Conservation (phyloP, 495 filamentous ascomycete genomes). For the Aspergillus panamensis region DNA sequence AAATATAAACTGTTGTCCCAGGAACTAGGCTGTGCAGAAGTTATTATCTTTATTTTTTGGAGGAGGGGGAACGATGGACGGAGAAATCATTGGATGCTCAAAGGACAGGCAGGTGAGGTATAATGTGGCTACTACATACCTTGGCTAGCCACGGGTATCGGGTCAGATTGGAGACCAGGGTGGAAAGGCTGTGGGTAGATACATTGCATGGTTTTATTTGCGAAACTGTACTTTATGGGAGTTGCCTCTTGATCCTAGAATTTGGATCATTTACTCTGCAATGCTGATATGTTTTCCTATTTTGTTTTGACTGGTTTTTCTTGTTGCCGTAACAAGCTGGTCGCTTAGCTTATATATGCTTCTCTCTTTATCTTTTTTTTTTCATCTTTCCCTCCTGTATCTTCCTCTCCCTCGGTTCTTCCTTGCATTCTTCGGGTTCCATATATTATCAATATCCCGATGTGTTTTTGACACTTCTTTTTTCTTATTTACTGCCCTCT, state of each 20-base stretch:
- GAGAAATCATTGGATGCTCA: neutral
- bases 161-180: neutral
- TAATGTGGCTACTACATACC: neutral
- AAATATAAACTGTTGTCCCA: neutral
- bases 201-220: constrained; percentile 23
- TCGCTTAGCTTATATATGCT: neutral
- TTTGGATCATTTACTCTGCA: constrained; percentile 18
- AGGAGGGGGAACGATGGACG: neutral
- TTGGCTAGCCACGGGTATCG: constrained; percentile 1
- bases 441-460: too few relatives aligned
- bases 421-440: too few relatives aligned
- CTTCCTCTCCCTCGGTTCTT: too few relatives aligned
- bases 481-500: too few relatives aligned
- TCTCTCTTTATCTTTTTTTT: constrained; percentile 7
- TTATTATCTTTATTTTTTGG: neutral
- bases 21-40: neutral
- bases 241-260: constrained; percentile 21
- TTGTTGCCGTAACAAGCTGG: neutral
- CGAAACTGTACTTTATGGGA: constrained; percentile 31
- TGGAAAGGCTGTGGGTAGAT: constrained; percentile 21
- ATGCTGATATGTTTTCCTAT: constrained; percentile 22
- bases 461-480: too few relatives aligned
- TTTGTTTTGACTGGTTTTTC: constrained; percentile 6
- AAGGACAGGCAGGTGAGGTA: constrained; percentile 6
- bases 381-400: neutral